Evolutionary conservation across 805 yeast species (phyloP).

Genomic region (Candida xiaguanensis): DNA sequence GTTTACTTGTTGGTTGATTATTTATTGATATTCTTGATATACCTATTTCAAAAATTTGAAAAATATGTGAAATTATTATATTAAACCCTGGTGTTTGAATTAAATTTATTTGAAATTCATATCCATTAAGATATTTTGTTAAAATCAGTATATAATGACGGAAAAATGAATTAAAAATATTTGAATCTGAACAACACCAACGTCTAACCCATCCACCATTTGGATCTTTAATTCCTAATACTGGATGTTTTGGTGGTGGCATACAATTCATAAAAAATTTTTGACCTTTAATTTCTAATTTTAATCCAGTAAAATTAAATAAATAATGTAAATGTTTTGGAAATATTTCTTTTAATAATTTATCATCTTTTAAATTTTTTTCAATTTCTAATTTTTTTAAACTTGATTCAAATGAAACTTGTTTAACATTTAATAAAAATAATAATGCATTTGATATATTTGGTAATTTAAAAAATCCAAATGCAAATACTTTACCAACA

Average conservation of each 20-base stretch:
- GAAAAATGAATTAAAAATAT: constrained; percentile 57
- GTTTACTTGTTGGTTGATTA: constrained; percentile 1
- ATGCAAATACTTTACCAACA: constrained; percentile 68
- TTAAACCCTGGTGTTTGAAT: constrained; percentile 43
- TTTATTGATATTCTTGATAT: constrained; percentile 20
- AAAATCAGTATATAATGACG: constrained; percentile 49
- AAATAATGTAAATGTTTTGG: constrained; percentile 29
- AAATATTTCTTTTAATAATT: constrained; percentile 13
- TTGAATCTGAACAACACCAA: constrained; percentile 57
- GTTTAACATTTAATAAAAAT: constrained; percentile 55
- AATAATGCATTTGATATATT: constrained; percentile 51
- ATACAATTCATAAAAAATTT: constrained; percentile 29
- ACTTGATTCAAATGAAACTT: constrained; percentile 33
- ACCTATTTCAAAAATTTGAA: constrained; percentile 37
- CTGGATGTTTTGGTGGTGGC: constrained; percentile 40
- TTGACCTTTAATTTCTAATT: constrained; percentile 22
- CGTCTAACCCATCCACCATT: constrained; percentile 60
- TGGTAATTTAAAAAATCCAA: constrained; percentile 52
- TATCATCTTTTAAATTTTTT: background rate
- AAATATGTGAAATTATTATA: constrained; percentile 43
- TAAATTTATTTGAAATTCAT: constrained; percentile 9
- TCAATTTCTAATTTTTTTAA: constrained; percentile 6
- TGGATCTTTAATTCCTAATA: constrained; percentile 51
- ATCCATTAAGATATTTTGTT: constrained; percentile 8
- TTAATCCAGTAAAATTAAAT: constrained; percentile 29